Conservation (phyloP, 192 early-diverging fungal species). For the Coemansia sp. region DNA sequence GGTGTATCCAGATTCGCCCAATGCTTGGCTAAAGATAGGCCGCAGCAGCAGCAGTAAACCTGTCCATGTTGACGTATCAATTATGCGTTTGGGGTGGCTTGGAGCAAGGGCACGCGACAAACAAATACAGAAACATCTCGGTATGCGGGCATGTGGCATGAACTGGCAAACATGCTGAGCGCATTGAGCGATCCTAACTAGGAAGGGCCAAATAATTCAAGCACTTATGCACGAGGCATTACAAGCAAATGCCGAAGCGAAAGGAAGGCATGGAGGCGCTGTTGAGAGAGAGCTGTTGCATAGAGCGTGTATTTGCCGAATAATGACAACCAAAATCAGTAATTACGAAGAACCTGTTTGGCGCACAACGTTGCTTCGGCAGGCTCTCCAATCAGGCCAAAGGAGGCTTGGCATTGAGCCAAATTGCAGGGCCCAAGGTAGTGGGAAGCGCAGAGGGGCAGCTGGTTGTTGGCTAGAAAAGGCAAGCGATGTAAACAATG, state of each 20-base stretch:
- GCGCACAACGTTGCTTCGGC: neutral
- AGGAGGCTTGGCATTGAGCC: conserved; percentile 1
- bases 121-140: neutral
- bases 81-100: neutral
- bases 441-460: conserved; percentile 1
- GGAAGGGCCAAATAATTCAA: neutral
- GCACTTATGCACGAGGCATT: neutral
- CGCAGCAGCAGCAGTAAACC: neutral
- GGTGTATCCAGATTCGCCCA: neutral
- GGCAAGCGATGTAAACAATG: neutral
- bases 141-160: neutral
- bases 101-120: neutral
- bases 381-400: neutral
- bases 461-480: neutral
- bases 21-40: neutral
- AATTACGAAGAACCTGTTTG: neutral
- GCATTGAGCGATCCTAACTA: neutral
- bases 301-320: neutral
- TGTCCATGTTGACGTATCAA: neutral
- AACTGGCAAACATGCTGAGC: neutral
- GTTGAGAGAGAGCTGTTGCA: neutral
- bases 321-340: neutral
- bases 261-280: neutral
- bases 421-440: conserved; percentile 1
- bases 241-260: neutral